Conservation (phyloP, 148 eudicot genomes). For the Agrostemma githago region DNA sequence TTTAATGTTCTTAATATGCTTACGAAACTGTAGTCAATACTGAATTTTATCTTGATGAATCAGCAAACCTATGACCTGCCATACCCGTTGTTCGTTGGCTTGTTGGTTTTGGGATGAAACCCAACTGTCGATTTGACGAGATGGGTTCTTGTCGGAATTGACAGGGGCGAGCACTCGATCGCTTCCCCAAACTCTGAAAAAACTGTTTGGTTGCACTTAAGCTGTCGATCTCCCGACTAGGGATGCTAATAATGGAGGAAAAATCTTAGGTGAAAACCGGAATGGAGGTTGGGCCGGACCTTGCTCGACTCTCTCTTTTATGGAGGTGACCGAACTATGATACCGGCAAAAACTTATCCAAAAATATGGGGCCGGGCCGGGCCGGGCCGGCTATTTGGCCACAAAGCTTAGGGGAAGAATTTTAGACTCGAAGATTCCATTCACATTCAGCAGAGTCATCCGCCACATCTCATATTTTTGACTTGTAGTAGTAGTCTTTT, state of each 20-base stretch:
- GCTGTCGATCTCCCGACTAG: neutral
- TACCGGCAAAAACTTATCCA: too few species aligned
- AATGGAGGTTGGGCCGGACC: too few species aligned
- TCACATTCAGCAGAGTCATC: constrained; percentile 31
- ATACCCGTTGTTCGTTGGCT: constrained; percentile 3
- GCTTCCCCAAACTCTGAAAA: too few species aligned
- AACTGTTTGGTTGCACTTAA: neutral
- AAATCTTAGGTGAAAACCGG: neutral
- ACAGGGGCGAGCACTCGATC: too few species aligned
- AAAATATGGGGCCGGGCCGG: too few species aligned
- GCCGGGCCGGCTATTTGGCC: too few species aligned
- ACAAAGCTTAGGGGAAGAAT: neutral
- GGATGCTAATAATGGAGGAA: neutral
- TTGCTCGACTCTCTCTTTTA: too few species aligned
- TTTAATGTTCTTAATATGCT: neutral
- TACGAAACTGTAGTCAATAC: constrained; percentile 18
- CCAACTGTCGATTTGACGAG: neutral
- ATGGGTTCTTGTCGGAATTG: neutral
- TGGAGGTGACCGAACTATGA: too few species aligned
- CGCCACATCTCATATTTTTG: constrained; percentile 22
- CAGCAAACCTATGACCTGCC: constrained; percentile 20
- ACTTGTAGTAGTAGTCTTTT: neutral
- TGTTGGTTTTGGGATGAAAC: neutral
- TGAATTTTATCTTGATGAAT: constrained; percentile 2
- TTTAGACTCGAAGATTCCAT: constrained; percentile 20